Percentiles rank a stretch among this genome's conserved stretches.
Conservation (phyloP, 495 filamentous ascomycete species). For the Xylona heveae region DNA sequence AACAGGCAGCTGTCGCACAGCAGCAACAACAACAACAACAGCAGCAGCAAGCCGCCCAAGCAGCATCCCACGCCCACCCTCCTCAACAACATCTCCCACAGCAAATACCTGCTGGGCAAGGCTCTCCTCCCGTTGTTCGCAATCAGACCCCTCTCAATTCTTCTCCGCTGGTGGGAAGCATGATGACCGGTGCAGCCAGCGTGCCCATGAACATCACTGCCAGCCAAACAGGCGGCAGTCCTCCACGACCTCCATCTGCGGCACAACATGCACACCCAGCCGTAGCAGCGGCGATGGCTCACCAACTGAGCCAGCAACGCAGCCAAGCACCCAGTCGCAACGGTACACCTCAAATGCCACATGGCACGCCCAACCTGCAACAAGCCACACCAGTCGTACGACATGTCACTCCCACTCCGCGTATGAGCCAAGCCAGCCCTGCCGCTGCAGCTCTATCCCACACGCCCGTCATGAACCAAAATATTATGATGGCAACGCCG, state of each 20-base stretch:
- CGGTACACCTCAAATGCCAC: slow-evolving; percentile 63
- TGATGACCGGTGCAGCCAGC: slow-evolving; percentile 25
- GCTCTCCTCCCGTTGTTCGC: slow-evolving; percentile 59
- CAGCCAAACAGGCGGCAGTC: slow-evolving; percentile 51
- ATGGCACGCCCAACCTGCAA: slow-evolving; percentile 55
- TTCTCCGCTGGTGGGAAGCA: slow-evolving; percentile 48
- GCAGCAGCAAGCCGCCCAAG: slow-evolving; percentile 12
- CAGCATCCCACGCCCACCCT: slow-evolving; percentile 12
- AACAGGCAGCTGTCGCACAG: slow-evolving; percentile 16
- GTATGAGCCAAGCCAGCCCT: slow-evolving; percentile 52
- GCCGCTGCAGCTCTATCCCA: slow-evolving; percentile 34
- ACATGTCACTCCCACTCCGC: slow-evolving; percentile 45
- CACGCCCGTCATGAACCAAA: slow-evolving; percentile 33
- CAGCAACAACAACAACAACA: slow-evolving; percentile 22
- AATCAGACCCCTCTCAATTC: slow-evolving; percentile 66
- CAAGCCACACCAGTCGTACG: slow-evolving; percentile 51
- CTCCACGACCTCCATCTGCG: slow-evolving; percentile 55
- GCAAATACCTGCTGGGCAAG: slow-evolving; percentile 42
- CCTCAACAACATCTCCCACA: slow-evolving; percentile 33
- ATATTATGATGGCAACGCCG: slow-evolving; percentile 21
- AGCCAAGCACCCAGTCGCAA: slow-evolving; percentile 57
- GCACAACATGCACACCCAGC: slow-evolving; percentile 48
- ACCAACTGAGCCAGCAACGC: slow-evolving; percentile 58
- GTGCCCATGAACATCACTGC: slow-evolving; percentile 65
- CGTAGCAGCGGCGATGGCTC: slow-evolving; percentile 36